A percentile compares a stretch with the other conserved stretches of the same genome.
Conservation (phyloP, 176 grass and related monocot genomes). For the Carex parvula region DNA sequence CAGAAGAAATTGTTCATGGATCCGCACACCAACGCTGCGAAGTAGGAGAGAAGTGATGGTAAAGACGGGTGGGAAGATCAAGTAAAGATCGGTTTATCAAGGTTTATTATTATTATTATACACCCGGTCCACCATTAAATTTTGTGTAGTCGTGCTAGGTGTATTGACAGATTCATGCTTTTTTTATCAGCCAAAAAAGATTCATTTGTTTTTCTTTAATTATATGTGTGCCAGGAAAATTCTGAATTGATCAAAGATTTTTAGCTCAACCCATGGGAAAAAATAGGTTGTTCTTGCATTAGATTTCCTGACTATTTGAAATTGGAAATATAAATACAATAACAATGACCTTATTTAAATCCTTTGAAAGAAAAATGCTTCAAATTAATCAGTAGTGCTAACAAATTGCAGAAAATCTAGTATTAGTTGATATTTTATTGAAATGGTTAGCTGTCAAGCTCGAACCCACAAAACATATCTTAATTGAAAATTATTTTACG, state of each 20-base stretch:
- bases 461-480: background rate
- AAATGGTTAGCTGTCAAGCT: background rate
- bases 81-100: constrained; percentile 12
- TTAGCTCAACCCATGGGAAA: background rate
- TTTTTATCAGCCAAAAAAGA: background rate
- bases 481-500: background rate
- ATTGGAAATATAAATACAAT: background rate
- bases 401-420: background rate
- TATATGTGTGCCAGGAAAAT: background rate
- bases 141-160: background rate
- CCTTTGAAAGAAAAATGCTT: background rate
- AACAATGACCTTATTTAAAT: background rate
- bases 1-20: background rate
- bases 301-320: background rate
- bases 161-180: background rate
- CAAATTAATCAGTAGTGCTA: background rate
- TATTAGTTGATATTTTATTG: background rate
- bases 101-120: background rate
- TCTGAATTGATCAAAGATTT: background rate
- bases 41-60: constrained; percentile 1
- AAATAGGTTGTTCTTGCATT: too few species aligned
- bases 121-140: background rate
- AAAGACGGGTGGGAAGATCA: background rate
- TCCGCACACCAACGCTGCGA: background rate
- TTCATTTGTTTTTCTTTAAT: background rate